These are phyloP conservation scores for Trichocladium antarcticum DNA, from an alignment of 495 filamentous ascomycete species.

Conservation along the genomic window DNA sequence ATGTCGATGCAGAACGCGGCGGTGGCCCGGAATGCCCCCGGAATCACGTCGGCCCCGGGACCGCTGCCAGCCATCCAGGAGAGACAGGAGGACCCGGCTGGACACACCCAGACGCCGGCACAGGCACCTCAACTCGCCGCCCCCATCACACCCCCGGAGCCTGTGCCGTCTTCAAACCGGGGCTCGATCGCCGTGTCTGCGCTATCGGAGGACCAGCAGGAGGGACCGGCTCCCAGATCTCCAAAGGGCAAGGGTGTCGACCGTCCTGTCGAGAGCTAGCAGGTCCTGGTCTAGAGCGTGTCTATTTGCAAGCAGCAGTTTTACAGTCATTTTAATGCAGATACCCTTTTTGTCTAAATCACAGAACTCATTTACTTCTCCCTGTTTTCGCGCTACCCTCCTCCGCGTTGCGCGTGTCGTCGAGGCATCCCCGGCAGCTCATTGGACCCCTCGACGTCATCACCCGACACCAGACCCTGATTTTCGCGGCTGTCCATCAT, in stretches of 20 bases:
- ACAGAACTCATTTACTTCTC: too few species aligned
- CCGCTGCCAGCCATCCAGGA: slow-evolving; percentile 8
- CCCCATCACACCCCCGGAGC: slow-evolving; percentile 1
- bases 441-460: slow-evolving; percentile 1
- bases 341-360: slow-evolving; percentile 11
- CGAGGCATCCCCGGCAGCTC: background rate
- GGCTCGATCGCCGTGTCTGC: slow-evolving; percentile 6
- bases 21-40: background rate
- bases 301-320: too few species aligned
- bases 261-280: background rate
- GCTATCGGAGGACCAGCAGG: slow-evolving; percentile 1
- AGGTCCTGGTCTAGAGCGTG: too few species aligned
- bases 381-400: too few species aligned
- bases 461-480: background rate
- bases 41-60: background rate
- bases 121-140: slow-evolving; percentile 1
- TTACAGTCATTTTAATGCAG: slow-evolving; percentile 8
- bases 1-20: background rate
- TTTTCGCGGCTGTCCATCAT: background rate
- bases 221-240: background rate
- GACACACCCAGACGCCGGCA: background rate
- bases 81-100: background rate
- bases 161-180: background rate
- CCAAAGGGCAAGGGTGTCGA: slow-evolving; percentile 6
- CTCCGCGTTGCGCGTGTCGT: background rate